A percentile compares a stretch with the other conserved stretches of the same genome.
These are phyloP conservation scores for Naganishia cerealis DNA, from an alignment of 1,284 basidiomycete species.

Conservation along the genomic window DNA sequence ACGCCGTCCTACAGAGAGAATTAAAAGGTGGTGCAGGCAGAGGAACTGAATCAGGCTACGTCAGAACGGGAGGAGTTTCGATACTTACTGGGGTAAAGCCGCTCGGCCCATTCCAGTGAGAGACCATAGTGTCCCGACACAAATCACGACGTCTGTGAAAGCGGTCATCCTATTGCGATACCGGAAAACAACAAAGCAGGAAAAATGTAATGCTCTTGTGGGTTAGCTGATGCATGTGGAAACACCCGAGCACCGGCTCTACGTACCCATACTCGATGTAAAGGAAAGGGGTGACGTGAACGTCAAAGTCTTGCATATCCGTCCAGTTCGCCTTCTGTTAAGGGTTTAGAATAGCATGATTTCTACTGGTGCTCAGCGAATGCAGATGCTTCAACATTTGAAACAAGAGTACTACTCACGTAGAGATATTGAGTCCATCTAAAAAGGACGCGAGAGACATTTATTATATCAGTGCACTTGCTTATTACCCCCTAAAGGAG, in stretches of 20 bases:
- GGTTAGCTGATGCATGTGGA: background rate
- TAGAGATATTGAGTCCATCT: conserved; percentile 22
- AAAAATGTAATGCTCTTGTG: background rate
- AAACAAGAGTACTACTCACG: background rate
- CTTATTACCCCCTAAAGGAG: no score
- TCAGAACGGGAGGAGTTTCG: no score
- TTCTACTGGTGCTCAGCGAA: background rate
- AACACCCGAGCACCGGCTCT: background rate
- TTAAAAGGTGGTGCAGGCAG: background rate
- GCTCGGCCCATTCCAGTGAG: conserved; percentile 11
- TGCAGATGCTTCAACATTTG: background rate
- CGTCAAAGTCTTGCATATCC: conserved; percentile 5
- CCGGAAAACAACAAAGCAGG: background rate
- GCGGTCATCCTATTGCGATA: conserved; percentile 9
- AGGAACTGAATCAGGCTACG: background rate
- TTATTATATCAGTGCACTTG: background rate
- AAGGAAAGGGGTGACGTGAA: conserved; percentile 1
- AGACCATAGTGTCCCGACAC: conserved; percentile 7
- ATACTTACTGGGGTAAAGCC: conserved; percentile 18
- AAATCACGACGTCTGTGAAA: conserved; percentile 14
- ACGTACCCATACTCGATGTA: conserved; percentile 22
- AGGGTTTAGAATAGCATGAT: background rate
- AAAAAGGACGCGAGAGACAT: no score
- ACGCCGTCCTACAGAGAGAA: background rate
- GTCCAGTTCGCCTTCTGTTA: conserved; percentile 13